phyloP scores from a whole-genome alignment of 352 stramenopile species.

The Phytophthora fragariaefolia region DNA sequence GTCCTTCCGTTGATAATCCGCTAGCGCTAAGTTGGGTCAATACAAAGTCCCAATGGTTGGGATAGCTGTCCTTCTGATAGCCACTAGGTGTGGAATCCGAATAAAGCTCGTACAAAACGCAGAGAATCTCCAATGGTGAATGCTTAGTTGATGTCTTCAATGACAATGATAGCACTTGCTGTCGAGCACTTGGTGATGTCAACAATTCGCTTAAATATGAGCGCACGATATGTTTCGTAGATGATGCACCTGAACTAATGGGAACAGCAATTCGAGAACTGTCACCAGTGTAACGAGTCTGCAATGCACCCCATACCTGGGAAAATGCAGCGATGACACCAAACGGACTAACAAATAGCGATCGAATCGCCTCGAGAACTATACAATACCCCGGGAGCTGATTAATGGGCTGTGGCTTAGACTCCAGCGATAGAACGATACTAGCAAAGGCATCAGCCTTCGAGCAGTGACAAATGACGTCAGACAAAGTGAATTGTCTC shows the following conservation, averaged over 20 bases:
- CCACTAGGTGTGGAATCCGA: not conserved
- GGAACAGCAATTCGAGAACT: not conserved
- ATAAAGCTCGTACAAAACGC: slow-evolving; percentile 38
- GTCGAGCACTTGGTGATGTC: not conserved
- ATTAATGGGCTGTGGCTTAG: not conserved
- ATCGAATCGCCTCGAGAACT: slow-evolving; percentile 28
- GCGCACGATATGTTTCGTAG: slow-evolving; percentile 28
- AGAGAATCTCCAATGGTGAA: slow-evolving; percentile 27
- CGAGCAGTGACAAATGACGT: slow-evolving; percentile 44
- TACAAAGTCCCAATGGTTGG: slow-evolving; percentile 33
- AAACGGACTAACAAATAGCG: slow-evolving; percentile 13
- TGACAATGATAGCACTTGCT: slow-evolving; percentile 2
- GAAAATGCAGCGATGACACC: slow-evolving; percentile 31
- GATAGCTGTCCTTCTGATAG: slow-evolving; percentile 13
- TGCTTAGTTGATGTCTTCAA: not conserved
- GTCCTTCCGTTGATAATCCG: not conserved
- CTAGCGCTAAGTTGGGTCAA: slow-evolving; percentile 14
- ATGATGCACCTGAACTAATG: not conserved
- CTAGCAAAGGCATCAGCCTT: slow-evolving; percentile 42
- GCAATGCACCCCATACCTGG: slow-evolving; percentile 16
- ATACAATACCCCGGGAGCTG: slow-evolving; percentile 38
- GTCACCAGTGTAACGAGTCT: not conserved
- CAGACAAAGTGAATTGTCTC: slow-evolving; percentile 21
- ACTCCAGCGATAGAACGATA: slow-evolving; percentile 2
- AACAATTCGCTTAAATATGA: slow-evolving; percentile 39